Evolutionary conservation across 2,329 filamentous ascomycete genomes (phyloP).

Genomic region (Aspergillus spinulosporus): DNA sequence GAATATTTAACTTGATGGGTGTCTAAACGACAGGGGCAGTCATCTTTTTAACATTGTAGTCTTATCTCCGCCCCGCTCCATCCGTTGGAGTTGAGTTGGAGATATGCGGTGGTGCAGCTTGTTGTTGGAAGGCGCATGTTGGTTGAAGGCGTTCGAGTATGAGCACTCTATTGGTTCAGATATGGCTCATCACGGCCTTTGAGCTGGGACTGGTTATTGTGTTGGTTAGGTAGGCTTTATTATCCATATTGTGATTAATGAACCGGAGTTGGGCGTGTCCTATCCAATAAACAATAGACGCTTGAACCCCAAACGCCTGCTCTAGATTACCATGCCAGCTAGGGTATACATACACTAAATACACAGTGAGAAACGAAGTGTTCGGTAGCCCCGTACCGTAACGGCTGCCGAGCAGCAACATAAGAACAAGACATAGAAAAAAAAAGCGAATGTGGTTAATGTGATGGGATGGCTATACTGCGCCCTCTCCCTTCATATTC

Average conservation of each 20-base stretch:
- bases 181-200: too few species aligned
- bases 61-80: constrained; percentile 32
- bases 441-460: constrained; percentile 4
- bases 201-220: background rate
- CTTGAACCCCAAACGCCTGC: constrained; percentile 31
- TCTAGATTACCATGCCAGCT: constrained; percentile 32
- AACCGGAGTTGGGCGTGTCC: background rate
- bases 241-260: background rate
- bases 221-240: background rate
- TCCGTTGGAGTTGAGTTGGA: constrained; percentile 29
- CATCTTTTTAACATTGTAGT: background rate
- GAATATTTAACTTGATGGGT: background rate
- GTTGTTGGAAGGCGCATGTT: constrained; percentile 17
- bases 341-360: constrained; percentile 33
- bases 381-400: constrained; percentile 1
- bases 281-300: constrained; percentile 5
- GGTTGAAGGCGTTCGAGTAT: constrained; percentile 6
- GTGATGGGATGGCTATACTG: constrained; percentile 27
- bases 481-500: constrained; percentile 34
- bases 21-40: background rate
- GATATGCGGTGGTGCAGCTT: constrained; percentile 31
- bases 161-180: background rate
- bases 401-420: background rate
- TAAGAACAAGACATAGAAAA: constrained; percentile 8
- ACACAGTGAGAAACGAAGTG: constrained; percentile 11